Percentiles rank a stretch among this genome's conserved stretches.
These are phyloP conservation scores for Ophiognomonia clavigignenti-juglandacearum DNA, from an alignment of 2,329 filamentous ascomycete genomes.

Conservation along the genomic window DNA sequence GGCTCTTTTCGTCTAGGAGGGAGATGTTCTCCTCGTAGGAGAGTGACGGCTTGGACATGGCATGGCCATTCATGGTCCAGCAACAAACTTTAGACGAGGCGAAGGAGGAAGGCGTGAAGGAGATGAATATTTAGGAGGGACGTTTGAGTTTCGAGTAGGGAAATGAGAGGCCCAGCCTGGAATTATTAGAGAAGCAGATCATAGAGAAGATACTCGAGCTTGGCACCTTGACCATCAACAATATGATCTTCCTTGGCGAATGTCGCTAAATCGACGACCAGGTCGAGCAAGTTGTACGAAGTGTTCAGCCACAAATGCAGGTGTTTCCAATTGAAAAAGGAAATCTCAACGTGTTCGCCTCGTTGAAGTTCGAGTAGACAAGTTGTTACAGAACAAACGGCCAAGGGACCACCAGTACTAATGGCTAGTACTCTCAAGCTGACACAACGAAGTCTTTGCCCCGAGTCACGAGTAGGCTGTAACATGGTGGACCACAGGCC, in stretches of 20 bases:
- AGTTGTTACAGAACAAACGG: too few relatives aligned
- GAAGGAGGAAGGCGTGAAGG: conserved; percentile 3
- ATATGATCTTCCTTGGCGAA: conserved; percentile 4
- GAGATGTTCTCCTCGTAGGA: conserved; percentile 39
- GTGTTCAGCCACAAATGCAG: neutral
- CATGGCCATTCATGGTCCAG: conserved; percentile 37
- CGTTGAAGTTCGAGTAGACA: too few relatives aligned
- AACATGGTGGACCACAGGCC: neutral
- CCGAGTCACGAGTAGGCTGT: neutral
- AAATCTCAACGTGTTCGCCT: too few relatives aligned
- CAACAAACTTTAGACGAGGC: conserved; percentile 16
- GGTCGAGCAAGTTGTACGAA: neutral
- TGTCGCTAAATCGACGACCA: neutral
- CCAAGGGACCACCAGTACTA: too few relatives aligned
- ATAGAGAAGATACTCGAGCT: neutral
- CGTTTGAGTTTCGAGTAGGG: neutral
- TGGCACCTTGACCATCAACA: too few relatives aligned
- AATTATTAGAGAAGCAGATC: neutral
- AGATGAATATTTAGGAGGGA: neutral
- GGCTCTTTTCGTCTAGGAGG: conserved; percentile 38
- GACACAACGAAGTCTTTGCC: neutral
- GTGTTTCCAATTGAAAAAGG: neutral
- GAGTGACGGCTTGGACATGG: conserved; percentile 28
- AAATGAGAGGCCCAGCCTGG: conserved; percentile 3
- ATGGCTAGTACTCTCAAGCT: too few relatives aligned